Conservation (phyloP, 2,329 filamentous ascomycete genomes). For the Colletotrichum sidae region DNA sequence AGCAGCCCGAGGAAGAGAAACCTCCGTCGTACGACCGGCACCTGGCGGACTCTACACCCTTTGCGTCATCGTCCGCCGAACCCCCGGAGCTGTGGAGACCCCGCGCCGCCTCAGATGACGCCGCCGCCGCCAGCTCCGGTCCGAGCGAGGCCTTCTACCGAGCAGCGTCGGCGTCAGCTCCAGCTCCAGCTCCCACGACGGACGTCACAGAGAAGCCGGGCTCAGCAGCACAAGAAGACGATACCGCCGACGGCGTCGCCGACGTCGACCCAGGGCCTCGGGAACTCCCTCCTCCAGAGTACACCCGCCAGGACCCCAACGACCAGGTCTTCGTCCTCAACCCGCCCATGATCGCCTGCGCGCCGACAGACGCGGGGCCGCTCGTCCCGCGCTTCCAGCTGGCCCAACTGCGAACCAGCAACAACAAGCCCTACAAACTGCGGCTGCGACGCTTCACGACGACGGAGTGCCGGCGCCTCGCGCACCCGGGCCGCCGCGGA, state of each 20-base stretch:
- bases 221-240: accelerated
- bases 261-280: neutral
- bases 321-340: slow-evolving; percentile 12
- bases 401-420: neutral
- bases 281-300: neutral
- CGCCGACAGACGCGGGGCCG: neutral
- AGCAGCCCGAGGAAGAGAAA: neutral
- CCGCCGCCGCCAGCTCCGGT: neutral
- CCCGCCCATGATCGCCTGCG: slow-evolving; percentile 2
- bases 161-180: neutral
- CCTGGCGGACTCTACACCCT: neutral
- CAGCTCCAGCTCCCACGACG: too few species aligned
- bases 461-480: slow-evolving; percentile 8
- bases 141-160: neutral
- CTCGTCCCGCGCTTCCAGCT: slow-evolving; percentile 11
- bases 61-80: neutral
- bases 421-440: slow-evolving; percentile 21
- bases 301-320: slow-evolving; percentile 17
- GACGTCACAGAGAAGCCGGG: neutral
- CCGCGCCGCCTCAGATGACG: neutral
- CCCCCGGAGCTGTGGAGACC: neutral
- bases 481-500: neutral
- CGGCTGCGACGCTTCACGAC: slow-evolving; percentile 10
- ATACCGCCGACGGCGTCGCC: too few species aligned
- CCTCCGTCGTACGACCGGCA: neutral